Evolutionary conservation across 345 rosid species (phyloP), one percentile per base, ranked within the genome.

Genomic region (Ceriops decandra): DNA sequence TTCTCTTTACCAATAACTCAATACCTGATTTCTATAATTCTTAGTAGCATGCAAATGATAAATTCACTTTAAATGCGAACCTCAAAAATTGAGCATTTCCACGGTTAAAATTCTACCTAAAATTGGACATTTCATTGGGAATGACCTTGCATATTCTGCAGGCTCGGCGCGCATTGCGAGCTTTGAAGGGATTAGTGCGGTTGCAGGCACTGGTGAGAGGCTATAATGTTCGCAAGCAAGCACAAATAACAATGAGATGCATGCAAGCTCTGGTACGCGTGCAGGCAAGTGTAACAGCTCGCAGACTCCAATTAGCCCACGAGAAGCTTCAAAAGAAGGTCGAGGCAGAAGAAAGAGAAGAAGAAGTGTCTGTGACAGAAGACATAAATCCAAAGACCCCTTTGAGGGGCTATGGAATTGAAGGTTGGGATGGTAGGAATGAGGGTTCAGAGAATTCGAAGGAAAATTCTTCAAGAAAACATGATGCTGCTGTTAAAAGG

Each of bases 141-240:
- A 35, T 60, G 28, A 1, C 30, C 17, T 24, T 8, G 49, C 36
- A 33, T 27, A 32, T 31, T 36, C 28, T 30, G 10, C 67, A 93
- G 99, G 99, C 97, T 6, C 79, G 99, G 70, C 86, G 93, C 46
- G 98, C 98, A 9, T 75, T 95, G 77, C 87, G 95, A 24, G 99
- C 98, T 1, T 77, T 91, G 72, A 91, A 86, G 81, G 96, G 99
- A 68, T 61, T 91, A 69, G 97, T 95, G 76, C 85, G 95, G 82
- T 83, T 95, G 36, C 97, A 95, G 69, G 99, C 98, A 3, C 64
- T 90, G 30, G 99, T 95, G 52, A 90, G 99, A 70, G 99, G 99
- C 19, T 82, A 95, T 69, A 91, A 95, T 63, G 99, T 91, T 70
- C 72, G 99, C 4, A 95, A 91, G 81, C 96, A 91, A 76, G 98